Percentiles rank a stretch among this genome's conserved stretches.
These are phyloP conservation scores for Hemisphaericaspora nanyangensis DNA, from an alignment of 805 yeast genomes.

Conservation along the genomic window DNA sequence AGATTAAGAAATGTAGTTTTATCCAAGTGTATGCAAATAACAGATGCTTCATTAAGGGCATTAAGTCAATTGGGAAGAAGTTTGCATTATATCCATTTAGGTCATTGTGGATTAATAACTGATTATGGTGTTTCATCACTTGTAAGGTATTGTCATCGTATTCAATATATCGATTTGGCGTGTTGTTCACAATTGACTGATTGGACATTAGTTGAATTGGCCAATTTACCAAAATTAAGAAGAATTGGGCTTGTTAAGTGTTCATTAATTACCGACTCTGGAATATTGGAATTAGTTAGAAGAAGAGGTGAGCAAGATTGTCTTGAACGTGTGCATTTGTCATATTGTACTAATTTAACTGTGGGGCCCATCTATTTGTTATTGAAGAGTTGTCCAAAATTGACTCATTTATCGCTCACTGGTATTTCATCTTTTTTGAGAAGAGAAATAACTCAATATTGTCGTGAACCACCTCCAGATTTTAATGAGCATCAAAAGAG, in stretches of 20 bases:
- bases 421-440: constrained; percentile 90
- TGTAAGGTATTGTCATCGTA: constrained; percentile 73
- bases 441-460: constrained; percentile 77
- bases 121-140: constrained; percentile 79
- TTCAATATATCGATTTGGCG: constrained; percentile 91
- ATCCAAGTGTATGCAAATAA: constrained; percentile 82
- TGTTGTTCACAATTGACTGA: constrained; percentile 90
- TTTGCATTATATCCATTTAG: constrained; percentile 85
- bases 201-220: constrained; percentile 69
- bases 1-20: constrained; percentile 80
- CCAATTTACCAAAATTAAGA: constrained; percentile 73
- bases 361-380: constrained; percentile 73
- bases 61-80: constrained; percentile 72
- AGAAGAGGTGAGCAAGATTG: constrained; percentile 73
- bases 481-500: constrained; percentile 82
- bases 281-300: constrained; percentile 64
- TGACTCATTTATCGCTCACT: constrained; percentile 88
- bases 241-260: constrained; percentile 95
- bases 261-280: constrained; percentile 79
- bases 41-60: constrained; percentile 74
- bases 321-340: constrained; percentile 86
- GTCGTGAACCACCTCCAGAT: constrained; percentile 91
- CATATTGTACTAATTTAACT: constrained; percentile 81
- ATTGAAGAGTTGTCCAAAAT: constrained; percentile 73
- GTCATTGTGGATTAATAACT: constrained; percentile 88